Evolutionary conservation across 2,329 filamentous ascomycete genomes (phyloP).

Genomic region (Aspergillus sojae): DNA sequence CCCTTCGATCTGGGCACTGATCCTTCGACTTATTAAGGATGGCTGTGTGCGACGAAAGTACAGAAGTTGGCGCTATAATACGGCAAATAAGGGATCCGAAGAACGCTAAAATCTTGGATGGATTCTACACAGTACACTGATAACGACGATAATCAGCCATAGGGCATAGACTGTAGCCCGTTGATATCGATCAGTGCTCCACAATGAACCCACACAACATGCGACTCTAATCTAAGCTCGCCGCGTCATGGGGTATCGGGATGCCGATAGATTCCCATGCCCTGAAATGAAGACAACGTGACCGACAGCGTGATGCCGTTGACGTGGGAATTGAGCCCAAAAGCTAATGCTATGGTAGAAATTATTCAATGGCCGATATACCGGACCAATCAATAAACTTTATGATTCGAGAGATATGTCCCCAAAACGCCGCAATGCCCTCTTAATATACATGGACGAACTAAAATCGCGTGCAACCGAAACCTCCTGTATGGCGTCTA

Average conservation of each 20-base stretch:
- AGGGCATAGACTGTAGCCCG: neutral
- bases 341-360: too few relatives aligned
- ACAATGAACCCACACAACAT: conserved; percentile 3
- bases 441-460: neutral
- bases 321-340: neutral
- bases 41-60: neutral
- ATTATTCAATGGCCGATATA: neutral
- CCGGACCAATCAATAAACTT: neutral
- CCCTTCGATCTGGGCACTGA: neutral
- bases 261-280: neutral
- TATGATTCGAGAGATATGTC: neutral
- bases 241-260: neutral
- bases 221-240: neutral
- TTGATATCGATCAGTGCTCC: neutral
- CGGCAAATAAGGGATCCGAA: neutral
- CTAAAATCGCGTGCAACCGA: neutral
- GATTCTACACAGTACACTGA: neutral
- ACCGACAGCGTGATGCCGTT: neutral
- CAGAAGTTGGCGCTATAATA: neutral
- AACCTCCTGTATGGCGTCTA: neutral
- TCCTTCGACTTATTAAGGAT: too few relatives aligned
- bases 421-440: neutral
- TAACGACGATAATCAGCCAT: neutral
- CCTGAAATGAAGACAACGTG: conserved; percentile 1
- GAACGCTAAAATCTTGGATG: too few relatives aligned